phyloP scores from a whole-genome alignment of 352 stramenopile species.

The Lagenidium sp. region DNA sequence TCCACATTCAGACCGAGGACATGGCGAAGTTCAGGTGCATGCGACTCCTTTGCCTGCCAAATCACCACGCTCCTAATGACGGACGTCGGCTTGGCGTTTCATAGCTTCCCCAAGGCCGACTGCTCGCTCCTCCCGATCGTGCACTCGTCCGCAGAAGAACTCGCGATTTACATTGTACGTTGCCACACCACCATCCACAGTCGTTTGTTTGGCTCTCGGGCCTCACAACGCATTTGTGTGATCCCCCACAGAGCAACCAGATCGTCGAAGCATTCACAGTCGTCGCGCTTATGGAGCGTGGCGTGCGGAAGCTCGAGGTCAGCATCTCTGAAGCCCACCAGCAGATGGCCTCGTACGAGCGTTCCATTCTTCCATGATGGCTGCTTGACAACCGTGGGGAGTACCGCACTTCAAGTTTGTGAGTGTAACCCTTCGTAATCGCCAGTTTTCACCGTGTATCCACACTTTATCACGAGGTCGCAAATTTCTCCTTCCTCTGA shows the following conservation, averaged over 20 bases:
- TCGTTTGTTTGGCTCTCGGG: not conserved
- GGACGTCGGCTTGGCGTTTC: not conserved
- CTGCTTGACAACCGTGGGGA: not conserved
- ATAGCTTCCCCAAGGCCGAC: slow-evolving; percentile 90
- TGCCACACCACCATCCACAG: not conserved
- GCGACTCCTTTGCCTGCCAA: not conserved
- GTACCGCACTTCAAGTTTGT: no score
- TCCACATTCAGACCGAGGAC: slow-evolving; percentile 92
- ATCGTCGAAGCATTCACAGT: slow-evolving; percentile 82
- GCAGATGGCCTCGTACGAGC: slow-evolving; percentile 84
- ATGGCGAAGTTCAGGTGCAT: slow-evolving; percentile 86
- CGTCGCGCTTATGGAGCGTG: slow-evolving; percentile 61
- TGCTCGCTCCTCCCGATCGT: slow-evolving; percentile 95
- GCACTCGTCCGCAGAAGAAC: slow-evolving; percentile 96
- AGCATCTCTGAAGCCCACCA: slow-evolving; percentile 90
- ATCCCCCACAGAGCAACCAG: slow-evolving; percentile 59
- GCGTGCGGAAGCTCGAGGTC: slow-evolving; percentile 88
- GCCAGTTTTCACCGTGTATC: no score
- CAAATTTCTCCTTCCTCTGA: not conserved
- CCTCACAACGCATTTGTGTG: not conserved
- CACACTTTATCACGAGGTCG: no score
- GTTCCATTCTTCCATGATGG: slow-evolving; percentile 35
- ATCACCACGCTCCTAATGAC: no score
- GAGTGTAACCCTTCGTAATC: no score
- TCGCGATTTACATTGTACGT: slow-evolving; percentile 92